Percentiles rank a stretch among this genome's conserved stretches.
phyloP scores from a whole-genome alignment of 78 protist genomes.

The Goniomonas avonlea region DNA sequence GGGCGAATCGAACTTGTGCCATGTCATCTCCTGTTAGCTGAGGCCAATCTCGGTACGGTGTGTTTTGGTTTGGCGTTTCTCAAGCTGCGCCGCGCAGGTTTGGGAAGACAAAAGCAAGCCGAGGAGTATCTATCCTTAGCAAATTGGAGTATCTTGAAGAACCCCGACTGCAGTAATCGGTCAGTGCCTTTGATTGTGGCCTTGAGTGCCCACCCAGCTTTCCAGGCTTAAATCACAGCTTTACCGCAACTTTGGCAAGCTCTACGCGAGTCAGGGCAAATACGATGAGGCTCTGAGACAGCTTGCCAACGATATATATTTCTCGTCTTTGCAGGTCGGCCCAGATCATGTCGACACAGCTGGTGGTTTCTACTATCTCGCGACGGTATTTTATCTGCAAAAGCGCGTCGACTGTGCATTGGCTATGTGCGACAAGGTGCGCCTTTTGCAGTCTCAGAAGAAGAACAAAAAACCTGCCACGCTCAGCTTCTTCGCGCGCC shows the following conservation, averaged over 20 bases:
- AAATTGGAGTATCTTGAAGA: conserved; percentile 31
- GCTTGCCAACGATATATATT: conserved; percentile 35
- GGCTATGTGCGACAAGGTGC: conserved; percentile 5
- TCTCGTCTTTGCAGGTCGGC: conserved; percentile 20
- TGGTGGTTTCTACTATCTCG: conserved; percentile 2
- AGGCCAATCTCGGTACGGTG: conserved; percentile 23
- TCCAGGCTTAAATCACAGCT: conserved; percentile 27
- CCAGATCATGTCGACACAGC: conserved; percentile 18
- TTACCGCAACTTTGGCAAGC: conserved; percentile 42
- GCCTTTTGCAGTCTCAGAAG: no score
- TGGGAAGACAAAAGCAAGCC: conserved; percentile 10
- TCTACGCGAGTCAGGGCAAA: conserved; percentile 33
- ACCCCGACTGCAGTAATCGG: conserved; percentile 11
- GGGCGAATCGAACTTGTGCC: conserved; percentile 27
- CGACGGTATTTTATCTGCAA: conserved; percentile 10
- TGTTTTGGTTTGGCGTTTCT: not conserved
- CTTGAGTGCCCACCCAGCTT: no score
- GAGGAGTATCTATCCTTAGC: conserved; percentile 41
- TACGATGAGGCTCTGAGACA: conserved; percentile 28
- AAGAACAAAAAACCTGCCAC: no score
- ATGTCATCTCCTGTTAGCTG: conserved; percentile 25
- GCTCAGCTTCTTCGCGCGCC: no score
- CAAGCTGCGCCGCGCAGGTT: not conserved
- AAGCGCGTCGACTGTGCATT: not conserved
- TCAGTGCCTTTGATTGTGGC: no score